Evolutionary conservation across 1,284 basidiomycete genomes (phyloP).

Genomic region (Ceratobasidium papillatum): DNA sequence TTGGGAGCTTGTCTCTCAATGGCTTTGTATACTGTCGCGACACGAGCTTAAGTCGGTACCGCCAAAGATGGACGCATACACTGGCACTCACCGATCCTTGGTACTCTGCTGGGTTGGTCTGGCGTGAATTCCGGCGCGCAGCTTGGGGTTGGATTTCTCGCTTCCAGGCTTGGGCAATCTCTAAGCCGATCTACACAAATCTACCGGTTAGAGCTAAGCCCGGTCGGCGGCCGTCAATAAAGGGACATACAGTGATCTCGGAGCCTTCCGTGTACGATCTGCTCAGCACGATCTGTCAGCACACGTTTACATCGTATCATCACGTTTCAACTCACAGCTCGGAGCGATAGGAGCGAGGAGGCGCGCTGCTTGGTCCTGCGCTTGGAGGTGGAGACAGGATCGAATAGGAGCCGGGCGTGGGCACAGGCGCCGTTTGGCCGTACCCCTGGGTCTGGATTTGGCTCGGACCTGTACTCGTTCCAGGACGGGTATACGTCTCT

Average conservation of each 20-base stretch:
- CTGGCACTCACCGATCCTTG: conserved; percentile 32
- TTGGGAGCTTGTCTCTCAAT: conserved; percentile 32
- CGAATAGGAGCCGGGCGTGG: neutral
- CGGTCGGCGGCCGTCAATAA: neutral
- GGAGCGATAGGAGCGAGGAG: conserved; percentile 1
- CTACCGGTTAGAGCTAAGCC: neutral
- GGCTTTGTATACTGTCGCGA: conserved; percentile 34
- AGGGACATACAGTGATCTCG: conserved; percentile 22
- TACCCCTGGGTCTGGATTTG: neutral
- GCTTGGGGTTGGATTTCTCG: conserved; percentile 26
- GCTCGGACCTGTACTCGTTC: neutral
- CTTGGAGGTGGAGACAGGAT: conserved; percentile 8
- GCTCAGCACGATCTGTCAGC: neutral
- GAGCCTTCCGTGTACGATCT: conserved; percentile 37
- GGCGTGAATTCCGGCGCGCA: conserved; percentile 28
- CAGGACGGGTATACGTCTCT: conserved; percentile 11
- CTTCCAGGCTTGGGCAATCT: conserved; percentile 33
- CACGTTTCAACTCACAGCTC: conserved; percentile 22
- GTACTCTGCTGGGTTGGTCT: conserved; percentile 36
- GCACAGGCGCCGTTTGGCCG: neutral
- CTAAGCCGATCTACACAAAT: conserved; percentile 15
- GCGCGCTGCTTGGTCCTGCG: neutral
- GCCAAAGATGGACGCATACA: neutral
- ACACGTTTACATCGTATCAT: neutral
- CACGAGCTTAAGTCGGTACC: neutral